These are phyloP conservation scores for Ilyonectria destructans DNA, from an alignment of 2,329 filamentous ascomycete species.

Conservation along the genomic window DNA sequence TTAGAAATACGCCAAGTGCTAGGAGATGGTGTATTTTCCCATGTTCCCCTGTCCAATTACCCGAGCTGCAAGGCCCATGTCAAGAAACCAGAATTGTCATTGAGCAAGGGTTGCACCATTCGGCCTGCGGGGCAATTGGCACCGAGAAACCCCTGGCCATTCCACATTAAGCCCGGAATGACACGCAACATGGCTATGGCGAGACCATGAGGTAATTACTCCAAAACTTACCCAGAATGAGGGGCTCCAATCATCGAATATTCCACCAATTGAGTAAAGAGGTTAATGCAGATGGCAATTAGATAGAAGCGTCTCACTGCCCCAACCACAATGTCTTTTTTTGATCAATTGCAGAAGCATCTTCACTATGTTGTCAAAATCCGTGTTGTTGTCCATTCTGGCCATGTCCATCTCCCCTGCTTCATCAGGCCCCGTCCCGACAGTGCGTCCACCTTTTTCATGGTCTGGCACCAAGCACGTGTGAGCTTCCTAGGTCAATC, in stretches of 20 bases:
- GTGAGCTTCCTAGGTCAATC: background rate
- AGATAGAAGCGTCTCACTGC: background rate
- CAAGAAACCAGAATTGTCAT: no score
- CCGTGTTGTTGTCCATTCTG: background rate
- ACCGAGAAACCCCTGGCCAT: background rate
- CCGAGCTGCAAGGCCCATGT: no score
- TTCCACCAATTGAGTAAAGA: slow-evolving; percentile 2
- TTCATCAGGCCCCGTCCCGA: background rate
- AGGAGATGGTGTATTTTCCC: no score
- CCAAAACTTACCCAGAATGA: no score
- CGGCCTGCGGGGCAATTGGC: background rate
- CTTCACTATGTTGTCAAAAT: background rate
- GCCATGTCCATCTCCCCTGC: background rate
- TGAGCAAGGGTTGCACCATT: background rate
- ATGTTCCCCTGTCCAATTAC: no score
- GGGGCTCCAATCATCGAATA: background rate
- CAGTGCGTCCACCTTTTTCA: background rate
- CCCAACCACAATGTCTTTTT: background rate
- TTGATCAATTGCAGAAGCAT: background rate
- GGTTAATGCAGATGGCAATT: background rate
- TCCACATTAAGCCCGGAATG: background rate
- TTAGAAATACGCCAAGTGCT: no score
- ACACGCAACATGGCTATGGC: background rate
- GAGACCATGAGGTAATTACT: background rate
- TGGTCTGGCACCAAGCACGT: background rate